Evolutionary conservation across 2,329 filamentous ascomycete species (phyloP), one percentile per base, ranked within the genome.

Genomic region (Fusarium sacchari): DNA sequence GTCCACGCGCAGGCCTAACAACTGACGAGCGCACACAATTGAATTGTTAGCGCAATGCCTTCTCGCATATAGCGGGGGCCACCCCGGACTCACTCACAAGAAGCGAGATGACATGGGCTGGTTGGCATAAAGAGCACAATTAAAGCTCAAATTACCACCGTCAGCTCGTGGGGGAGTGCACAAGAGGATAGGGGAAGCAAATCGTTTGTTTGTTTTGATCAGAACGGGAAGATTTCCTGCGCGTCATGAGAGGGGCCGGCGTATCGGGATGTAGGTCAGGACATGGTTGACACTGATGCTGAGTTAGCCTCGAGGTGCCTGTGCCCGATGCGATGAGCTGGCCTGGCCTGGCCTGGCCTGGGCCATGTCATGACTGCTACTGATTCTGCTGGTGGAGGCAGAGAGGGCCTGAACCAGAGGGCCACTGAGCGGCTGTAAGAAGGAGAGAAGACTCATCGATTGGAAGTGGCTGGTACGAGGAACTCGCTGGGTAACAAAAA

Each of bases 151-250:
- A 78, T 78, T 78, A 76, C 76, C 73, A 78, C 76, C 62, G 64
- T 52, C 58, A 67, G 56, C 73, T 77, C 75, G 78, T 77, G 78
- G 77, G 50, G 67, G 72, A 70, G 68, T 72, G 72, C 57, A 67
- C 60, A 70, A 52, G 40, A 65, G 39, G 64, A 75, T 65, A 74
- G 67, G 72, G 63, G 74, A 75, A 59, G 60, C 39, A 32, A 28
- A 30, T 60, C 69, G 71, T 74, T 76, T 78, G 78, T 79, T 80
- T 80, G 73, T 80, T 80, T 75, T 80, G 78, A 78, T 76, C 70
- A 30, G 50, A 42, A 42, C 26, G 70, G 67, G 63, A 62, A 75
- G 66, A 71, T 76, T 74, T 76, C 73, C 64, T 78, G 76, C 75
- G 76, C 76, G 75, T 78, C 71, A 71, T 69, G 67, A 67, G 60